A percentile compares a stretch with the other conserved stretches of the same genome.
These are phyloP conservation scores for Scenedesmus sp. DNA, from an alignment of 163 green algal species.

Conservation along the genomic window DNA sequence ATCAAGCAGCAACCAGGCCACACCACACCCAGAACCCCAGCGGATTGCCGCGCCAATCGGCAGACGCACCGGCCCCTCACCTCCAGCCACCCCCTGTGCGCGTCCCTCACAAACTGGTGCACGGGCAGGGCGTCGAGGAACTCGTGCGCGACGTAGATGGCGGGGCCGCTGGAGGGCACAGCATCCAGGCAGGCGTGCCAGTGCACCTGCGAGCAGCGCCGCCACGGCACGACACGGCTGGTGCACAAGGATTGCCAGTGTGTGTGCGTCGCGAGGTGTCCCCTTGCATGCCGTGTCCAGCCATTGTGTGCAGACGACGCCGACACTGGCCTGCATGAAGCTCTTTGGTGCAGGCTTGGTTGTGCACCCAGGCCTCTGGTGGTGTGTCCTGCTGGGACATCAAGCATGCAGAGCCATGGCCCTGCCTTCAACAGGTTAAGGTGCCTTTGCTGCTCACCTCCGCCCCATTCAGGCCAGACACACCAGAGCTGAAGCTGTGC, in stretches of 20 bases:
- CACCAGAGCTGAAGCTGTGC: neutral
- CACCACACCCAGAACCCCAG: too few species aligned
- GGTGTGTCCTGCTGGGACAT: too few species aligned
- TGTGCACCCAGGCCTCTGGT: too few species aligned
- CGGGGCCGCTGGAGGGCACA: constrained; percentile 52
- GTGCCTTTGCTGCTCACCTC: constrained; percentile 26
- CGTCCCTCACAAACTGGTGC: constrained; percentile 91
- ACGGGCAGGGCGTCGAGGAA: constrained; percentile 98
- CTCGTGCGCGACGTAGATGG: constrained; percentile 92
- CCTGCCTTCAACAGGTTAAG: neutral
- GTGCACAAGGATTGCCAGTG: neutral
- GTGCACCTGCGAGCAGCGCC: constrained; percentile 51
- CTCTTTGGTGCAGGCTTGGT: too few species aligned
- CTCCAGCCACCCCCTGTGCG: constrained; percentile 81
- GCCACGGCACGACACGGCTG: neutral
- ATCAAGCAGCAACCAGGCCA: too few species aligned
- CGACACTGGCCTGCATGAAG: neutral
- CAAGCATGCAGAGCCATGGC: neutral
- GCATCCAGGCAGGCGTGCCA: constrained; percentile 67
- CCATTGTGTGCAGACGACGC: neutral
- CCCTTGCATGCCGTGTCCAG: too few species aligned
- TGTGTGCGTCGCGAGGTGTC: too few species aligned
- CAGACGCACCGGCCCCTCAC: too few species aligned
- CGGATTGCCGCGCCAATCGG: too few species aligned
- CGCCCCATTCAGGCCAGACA: constrained; percentile 53